Evolutionary conservation across 2,329 filamentous ascomycete genomes (phyloP), one percentile per base, ranked within the genome.

Genomic region (Triangularia verruculosa): DNA sequence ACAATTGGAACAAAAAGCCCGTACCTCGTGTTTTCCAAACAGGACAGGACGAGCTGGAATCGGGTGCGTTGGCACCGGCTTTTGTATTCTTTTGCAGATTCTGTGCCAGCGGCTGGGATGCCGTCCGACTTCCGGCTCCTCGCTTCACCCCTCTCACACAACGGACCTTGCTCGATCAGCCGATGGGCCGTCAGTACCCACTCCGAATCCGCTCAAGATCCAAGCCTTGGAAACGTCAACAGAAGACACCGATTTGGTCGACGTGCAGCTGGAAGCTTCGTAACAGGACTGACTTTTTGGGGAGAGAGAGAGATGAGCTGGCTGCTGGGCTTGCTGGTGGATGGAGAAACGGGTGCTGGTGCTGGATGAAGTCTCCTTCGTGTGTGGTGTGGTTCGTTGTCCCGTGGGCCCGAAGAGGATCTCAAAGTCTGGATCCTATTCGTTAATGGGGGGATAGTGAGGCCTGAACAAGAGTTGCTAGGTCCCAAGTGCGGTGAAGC

Each of bases 241-340:
- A 54, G 51, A 24, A 17, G 22, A 53, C 60, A 55, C 68, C 64
- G 51, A 20, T 67, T 69, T 66, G 63, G 67, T 66, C 67, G 63
- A 65, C 63, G 61, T 70, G 68, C 68, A 70, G 68, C 56, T 58
- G 57, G 57, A n/a, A 60, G 56, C 53, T 51, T 34, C 55, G 54
- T 30, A 9, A 57, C 51, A 12, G 25, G n/a, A 57, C 56, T 39
- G 4, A 34, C 32, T 34, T 34, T 20, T 47, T 47, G 39, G 32
- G 15, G 56, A 25, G 30, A 17, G 57, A 22, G 56, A 25, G 30
- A 17, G 57, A 59, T 59, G 39, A 22, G 59, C 22, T 54, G 47
- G 51, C 51, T 56, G 32, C 43, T 56, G n/a, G 51, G 52, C 27
- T 20, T 56, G 17, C 22, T 15, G 59, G 28, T 17, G 51, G 61